A percentile compares a stretch with the other conserved stretches of the same genome.
phyloP scores from a whole-genome alignment of 768 basidiomycete species.

The Multifurca ochricompacta region DNA sequence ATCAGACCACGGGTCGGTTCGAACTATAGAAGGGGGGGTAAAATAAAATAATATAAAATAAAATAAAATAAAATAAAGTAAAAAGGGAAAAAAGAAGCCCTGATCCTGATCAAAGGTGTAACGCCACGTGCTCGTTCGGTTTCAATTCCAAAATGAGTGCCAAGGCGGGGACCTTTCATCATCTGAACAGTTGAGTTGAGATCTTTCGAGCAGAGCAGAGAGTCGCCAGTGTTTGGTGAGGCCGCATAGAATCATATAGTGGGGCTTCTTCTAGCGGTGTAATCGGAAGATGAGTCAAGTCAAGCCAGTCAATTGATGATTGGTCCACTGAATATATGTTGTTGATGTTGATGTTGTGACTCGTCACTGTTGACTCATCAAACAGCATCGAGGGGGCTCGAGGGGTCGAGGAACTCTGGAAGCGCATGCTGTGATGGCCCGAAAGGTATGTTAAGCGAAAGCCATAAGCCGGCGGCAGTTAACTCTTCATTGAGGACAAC shows the following conservation, averaged over 20 bases:
- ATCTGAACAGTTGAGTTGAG: constrained; percentile 16
- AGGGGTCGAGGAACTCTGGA: constrained; percentile 5
- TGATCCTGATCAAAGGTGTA: background rate
- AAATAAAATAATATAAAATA: too few relatives aligned
- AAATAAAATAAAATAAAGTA: too few relatives aligned
- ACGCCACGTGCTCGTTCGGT: background rate
- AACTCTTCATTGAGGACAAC: background rate
- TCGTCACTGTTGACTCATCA: background rate
- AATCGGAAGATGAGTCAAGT: constrained; percentile 16
- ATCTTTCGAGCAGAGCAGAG: constrained; percentile 13
- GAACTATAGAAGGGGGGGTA: background rate
- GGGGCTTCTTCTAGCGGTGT: constrained; percentile 4
- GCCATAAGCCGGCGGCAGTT: constrained; percentile 17
- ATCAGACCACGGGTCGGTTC: constrained; percentile 15
- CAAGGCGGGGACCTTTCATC: constrained; percentile 10
- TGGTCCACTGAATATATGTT: constrained; percentile 5
- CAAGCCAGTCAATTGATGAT: too few relatives aligned
- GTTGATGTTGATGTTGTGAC: too few relatives aligned
- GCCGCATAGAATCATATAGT: constrained; percentile 1
- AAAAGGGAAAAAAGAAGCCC: background rate
- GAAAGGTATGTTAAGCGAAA: constrained; percentile 15
- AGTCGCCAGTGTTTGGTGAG: constrained; percentile 14
- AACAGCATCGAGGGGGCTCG: constrained; percentile 7
- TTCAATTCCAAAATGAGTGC: constrained; percentile 10
- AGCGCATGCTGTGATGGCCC: constrained; percentile 1